Base-by-base conservation (phyloP, 2,329 filamentous ascomycete genomes). In the Kalmusia sp. region DNA sequence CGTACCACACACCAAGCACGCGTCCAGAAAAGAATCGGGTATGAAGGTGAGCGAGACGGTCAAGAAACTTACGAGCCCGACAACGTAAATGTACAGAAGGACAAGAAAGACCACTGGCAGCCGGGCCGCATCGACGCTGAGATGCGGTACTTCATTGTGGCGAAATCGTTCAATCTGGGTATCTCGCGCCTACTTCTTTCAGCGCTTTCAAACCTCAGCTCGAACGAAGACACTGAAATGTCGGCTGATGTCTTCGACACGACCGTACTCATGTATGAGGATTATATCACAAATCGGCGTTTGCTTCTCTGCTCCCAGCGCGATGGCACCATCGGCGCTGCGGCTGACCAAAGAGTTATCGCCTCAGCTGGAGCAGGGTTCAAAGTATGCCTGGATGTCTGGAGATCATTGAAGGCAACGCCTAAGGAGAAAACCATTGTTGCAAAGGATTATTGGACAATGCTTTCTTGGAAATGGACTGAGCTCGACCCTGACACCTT, bases 91-190 rank as follows among this genome's bases (percentile, higher is more conserved):
- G 40, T 21, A 9, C 14, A 30, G 15, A 44, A 44, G 25, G 25
- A 31, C 6, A 19, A 9, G 6, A 44, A 44, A 31, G 15, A 31
- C 6, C 3, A 19, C 5, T 44, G 40, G 40, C 40, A 44, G 15
- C 40, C 40, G 8, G 40, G 25, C 17, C 40, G 40, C 12, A 14
- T 44, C 7, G 40, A 44, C 21, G 40, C 40, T 3, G 40, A 44
- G 40, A 44, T 44, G 40, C 40, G 40, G 6, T 44, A 31, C 25
- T 44, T 44, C 15, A 44, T 44, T 27, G 40, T 44, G 9, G 22
- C 27, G 14, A 44, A 44, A 22, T 31, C 40, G n/a, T 44, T 44
- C 25, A 44, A 44, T 15, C 17, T 31, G 15, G 40, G 40, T 3
- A 44, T 44, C 6, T 30, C 40, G 27, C 25, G 25, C 3, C 40